phyloP scores from a whole-genome alignment of 768 basidiomycete genomes.

The Auricularia heimuer region DNA sequence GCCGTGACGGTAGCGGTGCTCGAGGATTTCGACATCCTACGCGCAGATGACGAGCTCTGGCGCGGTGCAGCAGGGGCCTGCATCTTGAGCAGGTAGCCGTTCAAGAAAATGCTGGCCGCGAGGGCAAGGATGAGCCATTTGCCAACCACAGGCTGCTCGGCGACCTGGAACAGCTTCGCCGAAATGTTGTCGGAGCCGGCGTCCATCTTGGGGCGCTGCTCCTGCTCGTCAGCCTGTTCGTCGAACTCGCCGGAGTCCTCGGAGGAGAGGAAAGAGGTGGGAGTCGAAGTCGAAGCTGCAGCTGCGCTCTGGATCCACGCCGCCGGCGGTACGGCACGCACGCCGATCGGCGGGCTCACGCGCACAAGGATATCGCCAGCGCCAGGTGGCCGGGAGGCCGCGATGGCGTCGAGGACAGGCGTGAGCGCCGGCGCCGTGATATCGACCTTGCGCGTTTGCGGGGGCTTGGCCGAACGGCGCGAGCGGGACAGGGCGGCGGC shows the following conservation, averaged over 20 bases:
- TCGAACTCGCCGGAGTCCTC: slow-evolving; percentile 20
- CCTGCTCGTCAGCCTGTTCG: slow-evolving; percentile 8
- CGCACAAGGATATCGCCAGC: slow-evolving; percentile 44
- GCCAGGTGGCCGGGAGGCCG: slow-evolving; percentile 23
- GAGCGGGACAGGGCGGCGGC: slow-evolving; percentile 43
- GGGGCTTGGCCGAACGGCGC: slow-evolving; percentile 16
- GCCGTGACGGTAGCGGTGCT: neutral
- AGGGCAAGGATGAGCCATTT: slow-evolving; percentile 93
- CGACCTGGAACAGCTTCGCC: neutral
- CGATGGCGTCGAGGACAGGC: slow-evolving; percentile 48
- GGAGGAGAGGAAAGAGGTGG: slow-evolving; percentile 13
- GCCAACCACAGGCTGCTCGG: slow-evolving; percentile 63
- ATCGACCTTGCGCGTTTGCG: slow-evolving; percentile 47
- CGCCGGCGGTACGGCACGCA: slow-evolving; percentile 34
- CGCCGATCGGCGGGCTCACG: slow-evolving; percentile 48
- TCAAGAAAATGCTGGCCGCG: slow-evolving; percentile 76
- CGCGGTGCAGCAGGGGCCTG: slow-evolving; percentile 12
- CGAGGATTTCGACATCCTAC: neutral
- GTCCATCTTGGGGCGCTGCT: neutral
- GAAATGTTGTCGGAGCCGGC: neutral
- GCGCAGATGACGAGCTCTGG: neutral
- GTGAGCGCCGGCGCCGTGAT: slow-evolving; percentile 52
- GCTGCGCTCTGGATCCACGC: neutral
- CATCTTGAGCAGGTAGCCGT: slow-evolving; percentile 79
- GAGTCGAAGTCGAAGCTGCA: neutral